phyloP scores from a whole-genome alignment of 106 monocot genomes.

The Allium cepa region DNA sequence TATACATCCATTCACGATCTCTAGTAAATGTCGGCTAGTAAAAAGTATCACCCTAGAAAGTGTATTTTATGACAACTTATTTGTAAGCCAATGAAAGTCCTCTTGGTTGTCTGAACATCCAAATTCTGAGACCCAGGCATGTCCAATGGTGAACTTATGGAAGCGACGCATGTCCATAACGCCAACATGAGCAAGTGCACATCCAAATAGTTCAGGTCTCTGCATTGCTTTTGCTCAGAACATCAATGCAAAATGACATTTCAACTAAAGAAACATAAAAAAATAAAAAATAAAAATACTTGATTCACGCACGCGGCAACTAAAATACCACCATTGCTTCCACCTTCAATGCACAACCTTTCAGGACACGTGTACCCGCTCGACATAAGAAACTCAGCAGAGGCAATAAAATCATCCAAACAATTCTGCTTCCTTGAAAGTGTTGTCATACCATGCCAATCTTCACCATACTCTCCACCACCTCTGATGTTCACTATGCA shows the following conservation, averaged over 20 bases:
- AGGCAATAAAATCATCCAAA: conserved; percentile 91
- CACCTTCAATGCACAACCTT: conserved; percentile 86
- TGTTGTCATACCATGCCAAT: conserved; percentile 90
- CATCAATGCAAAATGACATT: not conserved
- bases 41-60: not conserved
- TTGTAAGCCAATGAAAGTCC: conserved; percentile 84
- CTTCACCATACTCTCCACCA: conserved; percentile 98
- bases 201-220: conserved; percentile 94
- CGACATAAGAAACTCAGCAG: conserved; percentile 76
- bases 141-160: conserved; percentile 96
- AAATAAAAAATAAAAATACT: conserved; percentile 14
- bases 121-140: conserved; percentile 92
- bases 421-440: conserved; percentile 91
- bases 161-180: conserved; percentile 99
- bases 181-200: conserved; percentile 95
- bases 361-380: conserved; percentile 56
- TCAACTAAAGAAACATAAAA: not conserved
- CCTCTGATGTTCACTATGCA: conserved; percentile 94
- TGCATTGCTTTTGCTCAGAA: conserved; percentile 9
- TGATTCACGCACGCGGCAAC: conserved; percentile 96
- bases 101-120: conserved; percentile 89
- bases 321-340: conserved; percentile 95
- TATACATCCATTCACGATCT: conserved; percentile 16
- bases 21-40: not conserved
- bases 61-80: conserved; percentile 18